These are phyloP conservation scores for Rhodotorula sp. DNA, from an alignment of 1,284 basidiomycete genomes.

Conservation along the genomic window DNA sequence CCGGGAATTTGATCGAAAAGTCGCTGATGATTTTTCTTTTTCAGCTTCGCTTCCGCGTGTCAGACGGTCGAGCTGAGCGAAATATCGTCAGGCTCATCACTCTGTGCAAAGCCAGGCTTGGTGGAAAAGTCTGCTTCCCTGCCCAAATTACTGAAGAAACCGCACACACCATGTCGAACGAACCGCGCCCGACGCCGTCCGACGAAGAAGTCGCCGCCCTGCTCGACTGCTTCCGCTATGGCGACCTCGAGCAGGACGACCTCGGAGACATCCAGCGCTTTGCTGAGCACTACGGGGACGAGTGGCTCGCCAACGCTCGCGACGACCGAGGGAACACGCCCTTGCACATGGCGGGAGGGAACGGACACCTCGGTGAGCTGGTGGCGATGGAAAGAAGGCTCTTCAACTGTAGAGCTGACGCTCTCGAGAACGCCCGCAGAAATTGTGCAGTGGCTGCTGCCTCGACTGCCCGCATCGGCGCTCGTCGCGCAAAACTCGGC, in stretches of 20 bases:
- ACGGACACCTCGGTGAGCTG: conserved; percentile 43
- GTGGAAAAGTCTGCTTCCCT: background rate
- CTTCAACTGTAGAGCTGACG: background rate
- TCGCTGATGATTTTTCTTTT: too few species aligned
- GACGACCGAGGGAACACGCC: conserved; percentile 46
- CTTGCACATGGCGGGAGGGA: conserved; percentile 46
- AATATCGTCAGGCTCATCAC: too few species aligned
- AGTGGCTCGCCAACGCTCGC: conserved; percentile 29
- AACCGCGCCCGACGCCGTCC: background rate
- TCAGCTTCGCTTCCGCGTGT: too few species aligned
- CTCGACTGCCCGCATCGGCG: conserved; percentile 25
- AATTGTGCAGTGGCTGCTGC: conserved; percentile 42
- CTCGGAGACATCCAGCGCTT: conserved; percentile 44
- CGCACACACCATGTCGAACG: background rate
- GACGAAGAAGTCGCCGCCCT: conserved; percentile 43
- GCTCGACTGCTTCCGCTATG: conserved; percentile 45
- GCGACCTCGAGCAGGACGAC: conserved; percentile 39
- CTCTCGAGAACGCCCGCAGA: conserved; percentile 18
- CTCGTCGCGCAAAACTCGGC: conserved; percentile 37
- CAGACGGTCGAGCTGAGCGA: background rate
- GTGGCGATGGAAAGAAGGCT: too few species aligned
- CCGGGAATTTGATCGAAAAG: too few species aligned
- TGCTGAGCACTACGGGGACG: conserved; percentile 38
- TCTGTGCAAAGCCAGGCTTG: too few species aligned
- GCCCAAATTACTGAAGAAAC: background rate